Conservation (phyloP, 148 eudicot genomes). For the Nepenthes gracilis region DNA sequence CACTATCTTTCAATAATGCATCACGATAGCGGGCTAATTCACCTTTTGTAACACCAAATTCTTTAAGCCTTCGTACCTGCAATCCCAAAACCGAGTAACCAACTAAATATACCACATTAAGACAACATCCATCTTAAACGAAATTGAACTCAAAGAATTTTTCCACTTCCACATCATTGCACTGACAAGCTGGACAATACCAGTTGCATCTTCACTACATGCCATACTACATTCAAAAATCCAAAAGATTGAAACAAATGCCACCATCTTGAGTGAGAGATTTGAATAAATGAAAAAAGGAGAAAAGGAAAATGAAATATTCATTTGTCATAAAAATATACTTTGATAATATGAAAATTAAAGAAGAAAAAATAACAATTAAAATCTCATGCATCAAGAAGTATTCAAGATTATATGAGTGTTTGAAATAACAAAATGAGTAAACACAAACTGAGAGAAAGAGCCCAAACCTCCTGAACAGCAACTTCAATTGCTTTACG, state of each 20-base stretch:
- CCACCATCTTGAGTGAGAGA: too few species aligned
- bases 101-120: neutral
- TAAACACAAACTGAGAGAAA: slow-evolving; percentile 1
- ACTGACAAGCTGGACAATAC: too few species aligned
- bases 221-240: too few species aligned
- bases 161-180: too few species aligned
- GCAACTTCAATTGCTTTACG: slow-evolving; percentile 87
- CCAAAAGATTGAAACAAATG: too few species aligned
- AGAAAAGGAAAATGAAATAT: too few species aligned
- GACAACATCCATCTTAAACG: neutral
- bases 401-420: too few species aligned
- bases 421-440: neutral
- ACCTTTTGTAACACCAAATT: slow-evolving; percentile 96
- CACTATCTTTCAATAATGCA: slow-evolving; percentile 93
- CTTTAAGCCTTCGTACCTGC: slow-evolving; percentile 97
- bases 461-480: slow-evolving; percentile 79
- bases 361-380: neutral
- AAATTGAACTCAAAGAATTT: too few species aligned
- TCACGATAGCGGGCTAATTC: slow-evolving; percentile 92
- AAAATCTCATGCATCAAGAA: neutral
- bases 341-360: neutral
- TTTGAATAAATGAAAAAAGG: too few species aligned
- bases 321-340: neutral
- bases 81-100: slow-evolving; percentile 5
- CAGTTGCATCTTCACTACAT: too few species aligned